Conservation (phyloP, 2,329 filamentous ascomycete species). For the Diaporthe ilicicola region DNA sequence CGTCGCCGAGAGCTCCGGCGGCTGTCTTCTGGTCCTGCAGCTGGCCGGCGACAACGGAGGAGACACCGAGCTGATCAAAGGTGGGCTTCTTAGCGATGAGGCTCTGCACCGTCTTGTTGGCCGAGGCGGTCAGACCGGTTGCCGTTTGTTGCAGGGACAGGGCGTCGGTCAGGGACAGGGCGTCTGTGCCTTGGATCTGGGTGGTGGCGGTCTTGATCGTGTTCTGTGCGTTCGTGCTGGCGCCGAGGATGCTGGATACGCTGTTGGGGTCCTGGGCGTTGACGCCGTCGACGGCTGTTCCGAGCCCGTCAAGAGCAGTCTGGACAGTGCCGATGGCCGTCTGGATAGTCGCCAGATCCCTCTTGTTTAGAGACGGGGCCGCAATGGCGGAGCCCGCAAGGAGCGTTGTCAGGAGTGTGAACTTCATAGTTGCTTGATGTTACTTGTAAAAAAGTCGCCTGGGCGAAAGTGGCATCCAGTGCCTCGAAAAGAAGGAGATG, state of each 20-base stretch:
- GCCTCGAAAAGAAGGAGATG: conserved; percentile 2
- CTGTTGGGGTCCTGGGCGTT: conserved; percentile 40
- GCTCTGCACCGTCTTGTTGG: conserved; percentile 36
- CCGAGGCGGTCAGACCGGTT: conserved; percentile 35
- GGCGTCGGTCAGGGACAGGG: conserved; percentile 37
- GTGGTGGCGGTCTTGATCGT: conserved; percentile 36
- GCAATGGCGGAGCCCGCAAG: conserved; percentile 28
- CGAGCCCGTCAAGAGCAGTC: conserved; percentile 23
- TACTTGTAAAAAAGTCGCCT: neutral
- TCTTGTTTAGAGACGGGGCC: conserved; percentile 25
- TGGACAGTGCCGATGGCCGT: conserved; percentile 26
- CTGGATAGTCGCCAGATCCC: conserved; percentile 28
- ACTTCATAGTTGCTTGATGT: conserved; percentile 25
- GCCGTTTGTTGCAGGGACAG: conserved; percentile 36
- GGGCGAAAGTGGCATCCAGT: conserved; percentile 24
- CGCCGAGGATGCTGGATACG: conserved; percentile 60
- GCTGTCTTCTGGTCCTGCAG: conserved; percentile 38
- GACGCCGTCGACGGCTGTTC: conserved; percentile 30
- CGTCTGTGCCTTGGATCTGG: conserved; percentile 40
- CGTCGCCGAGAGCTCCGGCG: conserved; percentile 44
- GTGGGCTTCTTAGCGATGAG: conserved; percentile 39
- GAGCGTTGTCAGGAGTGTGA: conserved; percentile 22
- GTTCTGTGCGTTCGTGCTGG: conserved; percentile 33
- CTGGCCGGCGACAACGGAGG: conserved; percentile 37
- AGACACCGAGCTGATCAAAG: conserved; percentile 41